Evolutionary conservation across 176 grass and related monocot genomes (phyloP).

Genomic region (Eleusine coracana): DNA sequence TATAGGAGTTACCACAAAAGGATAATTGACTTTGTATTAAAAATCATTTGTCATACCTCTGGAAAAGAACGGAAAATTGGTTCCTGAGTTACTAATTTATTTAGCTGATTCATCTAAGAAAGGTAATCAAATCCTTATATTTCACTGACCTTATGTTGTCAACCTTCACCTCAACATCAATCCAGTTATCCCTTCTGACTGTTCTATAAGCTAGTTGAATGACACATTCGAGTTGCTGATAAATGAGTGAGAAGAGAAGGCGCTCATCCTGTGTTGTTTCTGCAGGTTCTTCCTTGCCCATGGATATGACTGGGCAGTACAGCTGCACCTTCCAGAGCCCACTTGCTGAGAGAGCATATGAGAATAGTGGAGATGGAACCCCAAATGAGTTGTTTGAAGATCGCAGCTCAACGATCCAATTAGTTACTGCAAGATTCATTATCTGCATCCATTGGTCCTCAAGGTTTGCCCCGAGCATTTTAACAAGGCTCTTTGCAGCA

Average conservation of each 20-base stretch:
- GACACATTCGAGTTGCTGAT: slow-evolving; percentile 89
- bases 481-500: slow-evolving; percentile 60
- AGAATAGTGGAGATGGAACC: slow-evolving; percentile 55
- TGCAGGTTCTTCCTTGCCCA: slow-evolving; percentile 67
- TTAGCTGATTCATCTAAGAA: slow-evolving; percentile 13
- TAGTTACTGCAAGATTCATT: slow-evolving; percentile 78
- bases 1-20: neutral
- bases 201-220: slow-evolving; percentile 82
- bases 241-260: slow-evolving; percentile 75
- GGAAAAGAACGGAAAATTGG: neutral
- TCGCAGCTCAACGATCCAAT: slow-evolving; percentile 73
- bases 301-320: slow-evolving; percentile 84
- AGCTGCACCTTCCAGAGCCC: slow-evolving; percentile 91
- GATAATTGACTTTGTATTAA: neutral
- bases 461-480: slow-evolving; percentile 73
- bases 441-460: slow-evolving; percentile 88
- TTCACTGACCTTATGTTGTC: slow-evolving; percentile 87
- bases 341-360: slow-evolving; percentile 64
- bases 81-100: neutral
- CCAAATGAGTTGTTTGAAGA: slow-evolving; percentile 45
- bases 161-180: slow-evolving; percentile 80
- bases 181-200: slow-evolving; percentile 58
- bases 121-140: slow-evolving; percentile 26
- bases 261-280: slow-evolving; percentile 70
- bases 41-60: slow-evolving; percentile 5